Base-by-base conservation (phyloP, 192 early-diverging fungal genomes). In the Cetraspora pellucida region DNA sequence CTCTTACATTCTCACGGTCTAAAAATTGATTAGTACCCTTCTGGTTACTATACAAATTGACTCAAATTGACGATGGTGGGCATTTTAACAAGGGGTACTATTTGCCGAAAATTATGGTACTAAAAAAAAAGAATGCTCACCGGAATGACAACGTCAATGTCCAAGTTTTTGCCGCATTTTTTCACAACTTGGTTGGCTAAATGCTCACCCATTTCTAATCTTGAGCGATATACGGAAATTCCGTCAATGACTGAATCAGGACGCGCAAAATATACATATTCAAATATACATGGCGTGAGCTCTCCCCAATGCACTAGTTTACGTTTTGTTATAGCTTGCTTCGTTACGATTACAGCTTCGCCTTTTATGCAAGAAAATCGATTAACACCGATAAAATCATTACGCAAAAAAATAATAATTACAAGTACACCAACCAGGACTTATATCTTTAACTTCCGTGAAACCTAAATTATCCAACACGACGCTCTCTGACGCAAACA, bases 221-320 rank as follows among this genome's bases (percentile, higher is more conserved):
- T 93, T 55, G 96, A 88, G 79, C 96, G 96, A 91, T 99, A 99
- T 25, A 99, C 98, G 7, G 97, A 98, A 66, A 99, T 93, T 17
- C 95, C 96, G 82, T 99, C 96, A 77, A 99, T 97, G 73, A 98
- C 96, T 30, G 95, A 96, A 85, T 99, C 98, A 17, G 97, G 96
- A 19, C 98, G 91, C 4, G 97, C 97, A 91, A 98, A 99, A 87
- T 99, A 95, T 61, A 99, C 98, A 77, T 96, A 98, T 85, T 99
- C 98, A 78, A 99, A 99, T 82, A 99, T 95, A 85, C 97, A 98
- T 30, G 97, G 98, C n/a, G 98, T 88, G 58, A 89, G 84, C 50
- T 75, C 55, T 28, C 83, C 82, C 43, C 85, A 70, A 2, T 81
- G 78, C 23, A 90, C 83, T 77, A 95, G 77, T 31, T 90, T 87